Percentiles rank a stretch among this genome's conserved stretches.
Evolutionary conservation across 371 early-diverging fungal species (phyloP).

Genomic region (Mortierella sp.): DNA sequence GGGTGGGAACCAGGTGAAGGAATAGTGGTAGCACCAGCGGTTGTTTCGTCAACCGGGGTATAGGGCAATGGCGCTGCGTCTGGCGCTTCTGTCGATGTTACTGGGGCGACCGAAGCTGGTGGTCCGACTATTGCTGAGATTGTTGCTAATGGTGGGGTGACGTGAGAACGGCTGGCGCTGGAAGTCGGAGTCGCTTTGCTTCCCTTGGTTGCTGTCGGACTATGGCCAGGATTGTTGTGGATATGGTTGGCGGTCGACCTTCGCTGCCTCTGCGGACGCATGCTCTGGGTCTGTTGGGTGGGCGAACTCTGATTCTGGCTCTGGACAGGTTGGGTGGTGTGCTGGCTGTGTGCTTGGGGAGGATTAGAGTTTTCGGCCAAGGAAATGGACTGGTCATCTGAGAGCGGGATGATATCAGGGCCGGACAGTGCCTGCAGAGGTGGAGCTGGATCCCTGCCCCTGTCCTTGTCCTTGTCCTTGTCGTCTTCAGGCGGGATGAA

Average conservation of each 20-base stretch:
- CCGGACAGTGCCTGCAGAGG: not conserved
- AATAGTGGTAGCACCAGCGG: not conserved
- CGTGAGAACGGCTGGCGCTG: not conserved
- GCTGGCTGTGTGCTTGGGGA: slow-evolving; percentile 22
- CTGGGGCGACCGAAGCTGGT: not conserved
- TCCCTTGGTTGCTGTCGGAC: slow-evolving; percentile 8
- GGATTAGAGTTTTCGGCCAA: slow-evolving; percentile 37
- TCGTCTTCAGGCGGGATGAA: slow-evolving; percentile 13
- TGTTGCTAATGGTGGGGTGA: not conserved
- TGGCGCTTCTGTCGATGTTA: not conserved
- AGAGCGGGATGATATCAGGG: slow-evolving; percentile 29
- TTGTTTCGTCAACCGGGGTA: slow-evolving; percentile 8
- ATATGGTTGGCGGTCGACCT: slow-evolving; percentile 5
- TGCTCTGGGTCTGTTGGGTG: slow-evolving; percentile 9
- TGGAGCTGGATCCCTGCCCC: slow-evolving; percentile 10
- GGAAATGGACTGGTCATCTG: slow-evolving; percentile 47
- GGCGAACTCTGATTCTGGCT: slow-evolving; percentile 24
- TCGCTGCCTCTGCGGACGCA: slow-evolving; percentile 24
- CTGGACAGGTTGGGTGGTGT: slow-evolving; percentile 11
- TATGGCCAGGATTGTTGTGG: slow-evolving; percentile 4
- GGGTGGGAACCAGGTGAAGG: not conserved
- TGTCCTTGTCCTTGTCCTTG: not conserved
- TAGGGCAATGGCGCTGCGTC: slow-evolving; percentile 2
- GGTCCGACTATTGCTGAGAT: not conserved
- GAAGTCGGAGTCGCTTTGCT: not conserved